phyloP scores from a whole-genome alignment of 768 basidiomycete species.

The Artomyces pyxidatus region DNA sequence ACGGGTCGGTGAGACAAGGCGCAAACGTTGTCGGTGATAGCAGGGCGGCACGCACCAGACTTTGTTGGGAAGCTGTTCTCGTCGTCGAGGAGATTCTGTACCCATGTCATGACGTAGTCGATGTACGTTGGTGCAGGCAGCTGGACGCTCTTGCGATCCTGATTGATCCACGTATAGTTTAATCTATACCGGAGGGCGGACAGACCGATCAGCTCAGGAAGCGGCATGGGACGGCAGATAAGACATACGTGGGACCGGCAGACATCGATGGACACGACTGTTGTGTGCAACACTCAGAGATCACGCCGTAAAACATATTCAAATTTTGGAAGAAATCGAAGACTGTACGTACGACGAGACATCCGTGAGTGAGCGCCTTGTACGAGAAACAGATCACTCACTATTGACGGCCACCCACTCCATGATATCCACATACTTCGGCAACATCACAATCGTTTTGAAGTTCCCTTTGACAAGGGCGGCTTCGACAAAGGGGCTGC shows the following conservation, averaged over 20 bases:
- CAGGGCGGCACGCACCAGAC: slow-evolving; percentile 49
- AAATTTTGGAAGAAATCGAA: slow-evolving; percentile 97
- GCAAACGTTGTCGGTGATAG: background rate
- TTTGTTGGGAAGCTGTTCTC: slow-evolving; percentile 94
- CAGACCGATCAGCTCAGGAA: background rate
- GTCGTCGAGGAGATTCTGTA: slow-evolving; percentile 91
- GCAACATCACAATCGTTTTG: slow-evolving; percentile 94
- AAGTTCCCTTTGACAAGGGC: slow-evolving; percentile 97
- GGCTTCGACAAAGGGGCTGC: slow-evolving; percentile 90
- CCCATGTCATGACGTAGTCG: slow-evolving; percentile 96
- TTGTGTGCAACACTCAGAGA: slow-evolving; percentile 89
- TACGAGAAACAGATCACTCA: slow-evolving; percentile 31
- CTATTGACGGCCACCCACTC: slow-evolving; percentile 97
- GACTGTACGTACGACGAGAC: slow-evolving; percentile 38
- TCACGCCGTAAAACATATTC: slow-evolving; percentile 92
- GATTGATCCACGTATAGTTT: slow-evolving; percentile 93
- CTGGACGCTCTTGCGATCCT: slow-evolving; percentile 79
- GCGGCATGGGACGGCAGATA: background rate
- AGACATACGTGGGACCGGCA: slow-evolving; percentile 70
- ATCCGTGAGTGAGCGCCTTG: background rate
- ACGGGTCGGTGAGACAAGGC: background rate
- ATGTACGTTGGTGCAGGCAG: slow-evolving; percentile 94
- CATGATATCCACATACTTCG: slow-evolving; percentile 92
- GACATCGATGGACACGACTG: slow-evolving; percentile 90
- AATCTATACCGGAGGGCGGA: slow-evolving; percentile 38